Evolutionary conservation across 305 asterid genomes (phyloP), one percentile per base, ranked within the genome.

Genomic region (Rubia balearica): DNA sequence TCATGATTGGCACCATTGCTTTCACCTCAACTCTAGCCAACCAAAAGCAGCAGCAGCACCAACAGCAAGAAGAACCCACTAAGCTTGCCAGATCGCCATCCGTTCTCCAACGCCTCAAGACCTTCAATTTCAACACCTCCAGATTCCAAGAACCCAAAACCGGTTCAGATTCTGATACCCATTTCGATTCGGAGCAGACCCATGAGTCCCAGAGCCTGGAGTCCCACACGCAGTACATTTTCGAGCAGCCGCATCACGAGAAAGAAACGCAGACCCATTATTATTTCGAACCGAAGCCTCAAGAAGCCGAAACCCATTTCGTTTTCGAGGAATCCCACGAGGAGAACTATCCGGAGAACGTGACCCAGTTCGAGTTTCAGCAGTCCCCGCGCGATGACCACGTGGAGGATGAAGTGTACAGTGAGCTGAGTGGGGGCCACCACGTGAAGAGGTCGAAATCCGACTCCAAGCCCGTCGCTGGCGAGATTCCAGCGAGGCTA

Each of bases 1-100:
- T 89, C 63, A 81, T 88, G 87, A 92, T 92, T n/a, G 86, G 75
- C 73, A 86, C 95, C 85, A 90, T 90, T 63, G 87, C 80, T 63
- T 73, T 83, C 71, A 89, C 90, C 59, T 85, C 97, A 7, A 33
- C 85, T 0, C 72, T 81, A 12, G 65, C 91, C 73, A 80, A 75
- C 80, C 81, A 82, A 33, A 83, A 81, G 6, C 75, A 69, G 17
- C 69, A 75, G 41, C 80, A 48, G 21, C 75, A 69, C 30, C 76
- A 72, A 2, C 45, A 75, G 41, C 81, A 75, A 33, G 78, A 64
- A 6, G 71, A 40, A 30, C 79, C 40, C 13, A 74, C 68, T 38
- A 68, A 57, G 21, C 70, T 80, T 40, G 76, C 73, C 30, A 79
- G 80, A 76, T 84, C 96, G 2, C 85, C 86, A 8, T 86, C 95